Evolutionary conservation across 2,329 filamentous ascomycete genomes (phyloP).

Genomic region (Alternaria solani): DNA sequence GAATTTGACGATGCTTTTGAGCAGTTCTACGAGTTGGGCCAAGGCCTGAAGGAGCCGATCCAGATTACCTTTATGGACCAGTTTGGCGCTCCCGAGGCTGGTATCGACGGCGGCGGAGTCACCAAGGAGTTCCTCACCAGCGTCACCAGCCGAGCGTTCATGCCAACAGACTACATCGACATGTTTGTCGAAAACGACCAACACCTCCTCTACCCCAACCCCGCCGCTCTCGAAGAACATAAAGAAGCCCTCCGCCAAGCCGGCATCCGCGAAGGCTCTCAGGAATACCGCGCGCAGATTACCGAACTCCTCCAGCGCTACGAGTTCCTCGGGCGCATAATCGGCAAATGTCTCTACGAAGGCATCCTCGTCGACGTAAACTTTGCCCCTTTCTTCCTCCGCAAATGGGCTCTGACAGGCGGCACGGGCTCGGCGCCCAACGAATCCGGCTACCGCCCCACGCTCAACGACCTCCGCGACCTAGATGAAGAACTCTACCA

Average conservation of each 20-base stretch:
- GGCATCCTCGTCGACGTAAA: slow-evolving; percentile 91
- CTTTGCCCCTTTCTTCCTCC: slow-evolving; percentile 94
- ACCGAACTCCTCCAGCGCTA: slow-evolving; percentile 74
- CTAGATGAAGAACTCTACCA: slow-evolving; percentile 91
- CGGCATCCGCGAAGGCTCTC: slow-evolving; percentile 62
- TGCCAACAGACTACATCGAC: slow-evolving; percentile 59
- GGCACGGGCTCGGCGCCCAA: slow-evolving; percentile 68
- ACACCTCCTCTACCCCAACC: slow-evolving; percentile 89
- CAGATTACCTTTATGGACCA: slow-evolving; percentile 96
- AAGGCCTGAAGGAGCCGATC: slow-evolving; percentile 90
- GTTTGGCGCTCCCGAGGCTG: slow-evolving; percentile 85
- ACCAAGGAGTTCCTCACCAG: slow-evolving; percentile 97
- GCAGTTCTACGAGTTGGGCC: slow-evolving; percentile 81
- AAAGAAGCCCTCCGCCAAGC: slow-evolving; percentile 64
- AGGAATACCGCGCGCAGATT: slow-evolving; percentile 66
- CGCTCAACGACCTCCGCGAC: slow-evolving; percentile 91
- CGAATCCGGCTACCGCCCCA: slow-evolving; percentile 82
- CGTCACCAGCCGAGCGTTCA: slow-evolving; percentile 85
- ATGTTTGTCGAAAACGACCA: slow-evolving; percentile 87
- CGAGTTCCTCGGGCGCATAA: slow-evolving; percentile 89
- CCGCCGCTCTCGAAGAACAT: slow-evolving; percentile 74
- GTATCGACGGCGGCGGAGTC: slow-evolving; percentile 95
- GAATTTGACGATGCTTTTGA: slow-evolving; percentile 87
- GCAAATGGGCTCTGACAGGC: slow-evolving; percentile 89
- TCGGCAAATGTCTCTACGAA: slow-evolving; percentile 97